Conservation (phyloP, 768 basidiomycete species). For the Cystobasidium onofrii region DNA sequence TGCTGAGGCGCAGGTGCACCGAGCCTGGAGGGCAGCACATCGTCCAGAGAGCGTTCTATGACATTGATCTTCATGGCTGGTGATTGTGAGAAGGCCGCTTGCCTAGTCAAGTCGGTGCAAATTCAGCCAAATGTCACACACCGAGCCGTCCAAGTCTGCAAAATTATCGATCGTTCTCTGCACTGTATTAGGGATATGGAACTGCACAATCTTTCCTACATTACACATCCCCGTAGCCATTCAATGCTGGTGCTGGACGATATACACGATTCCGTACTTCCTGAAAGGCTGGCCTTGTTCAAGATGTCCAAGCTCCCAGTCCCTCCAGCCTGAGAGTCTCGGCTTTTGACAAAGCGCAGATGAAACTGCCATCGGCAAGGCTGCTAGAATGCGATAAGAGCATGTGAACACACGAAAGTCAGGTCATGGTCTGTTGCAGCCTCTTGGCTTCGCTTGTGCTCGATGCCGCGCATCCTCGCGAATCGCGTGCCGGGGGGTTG, state of each 20-base stretch:
- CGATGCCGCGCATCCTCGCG: background rate
- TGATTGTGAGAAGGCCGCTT: background rate
- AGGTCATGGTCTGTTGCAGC: background rate
- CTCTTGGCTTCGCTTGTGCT: background rate
- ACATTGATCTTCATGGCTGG: slow-evolving; percentile 41
- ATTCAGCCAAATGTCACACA: no score
- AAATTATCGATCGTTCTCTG: no score
- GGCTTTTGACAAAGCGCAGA: background rate
- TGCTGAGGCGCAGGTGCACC: slow-evolving; percentile 81
- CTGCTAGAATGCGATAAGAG: background rate
- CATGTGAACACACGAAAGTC: background rate
- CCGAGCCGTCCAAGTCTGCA: no score
- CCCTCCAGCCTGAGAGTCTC: background rate
- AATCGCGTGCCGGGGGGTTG: background rate
- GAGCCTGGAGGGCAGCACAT: slow-evolving; percentile 57
- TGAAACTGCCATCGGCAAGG: background rate
- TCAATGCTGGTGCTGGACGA: no score
- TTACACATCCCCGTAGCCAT: no score
- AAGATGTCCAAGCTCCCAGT: background rate
- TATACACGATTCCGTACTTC: no score
- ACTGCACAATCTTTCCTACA: no score
- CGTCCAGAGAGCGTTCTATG: slow-evolving; percentile 40
- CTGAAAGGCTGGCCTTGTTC: background rate
- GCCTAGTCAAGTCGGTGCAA: no score
- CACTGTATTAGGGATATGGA: no score